These are phyloP conservation scores for Ogataea sp. DNA, from an alignment of 805 yeast genomes.

Conservation along the genomic window DNA sequence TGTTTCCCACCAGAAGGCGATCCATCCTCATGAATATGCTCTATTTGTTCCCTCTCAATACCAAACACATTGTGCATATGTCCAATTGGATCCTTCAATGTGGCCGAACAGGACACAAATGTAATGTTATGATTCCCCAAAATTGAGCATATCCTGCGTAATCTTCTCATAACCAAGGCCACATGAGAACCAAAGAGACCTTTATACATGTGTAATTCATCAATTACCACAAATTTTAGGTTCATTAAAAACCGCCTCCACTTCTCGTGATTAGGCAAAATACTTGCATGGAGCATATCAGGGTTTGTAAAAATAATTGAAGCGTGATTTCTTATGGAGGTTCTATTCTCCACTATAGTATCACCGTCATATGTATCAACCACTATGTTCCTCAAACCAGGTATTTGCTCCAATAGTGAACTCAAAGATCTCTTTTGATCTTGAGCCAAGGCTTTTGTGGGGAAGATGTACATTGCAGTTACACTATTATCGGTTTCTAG, in stretches of 20 bases:
- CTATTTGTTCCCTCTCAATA: constrained; percentile 37
- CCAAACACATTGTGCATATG: constrained; percentile 78
- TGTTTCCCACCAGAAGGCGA: constrained; percentile 79
- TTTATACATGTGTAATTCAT: constrained; percentile 78
- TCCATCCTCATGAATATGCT: constrained; percentile 70
- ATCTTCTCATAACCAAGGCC: constrained; percentile 71
- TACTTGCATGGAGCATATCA: constrained; percentile 81
- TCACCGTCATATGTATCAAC: constrained; percentile 94
- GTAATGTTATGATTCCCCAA: constrained; percentile 46
- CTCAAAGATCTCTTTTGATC: constrained; percentile 84
- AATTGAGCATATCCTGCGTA: constrained; percentile 53
- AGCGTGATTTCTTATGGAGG: constrained; percentile 49
- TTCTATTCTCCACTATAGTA: constrained; percentile 54
- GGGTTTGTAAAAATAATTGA: constrained; percentile 91
- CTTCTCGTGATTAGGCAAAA: constrained; percentile 65
- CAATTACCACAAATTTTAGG: constrained; percentile 70
- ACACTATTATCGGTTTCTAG: constrained; percentile 32
- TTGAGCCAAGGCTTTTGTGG: constrained; percentile 96
- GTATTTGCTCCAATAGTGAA: constrained; percentile 44
- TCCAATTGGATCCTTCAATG: constrained; percentile 62
- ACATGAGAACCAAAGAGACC: constrained; percentile 95
- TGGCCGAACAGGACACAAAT: constrained; percentile 91
- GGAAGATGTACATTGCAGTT: constrained; percentile 84
- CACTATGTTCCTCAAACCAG: constrained; percentile 33
- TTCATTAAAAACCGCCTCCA: constrained; percentile 67